Conservation (phyloP, 2,329 filamentous ascomycete species). For the Pezicula carpinea region DNA sequence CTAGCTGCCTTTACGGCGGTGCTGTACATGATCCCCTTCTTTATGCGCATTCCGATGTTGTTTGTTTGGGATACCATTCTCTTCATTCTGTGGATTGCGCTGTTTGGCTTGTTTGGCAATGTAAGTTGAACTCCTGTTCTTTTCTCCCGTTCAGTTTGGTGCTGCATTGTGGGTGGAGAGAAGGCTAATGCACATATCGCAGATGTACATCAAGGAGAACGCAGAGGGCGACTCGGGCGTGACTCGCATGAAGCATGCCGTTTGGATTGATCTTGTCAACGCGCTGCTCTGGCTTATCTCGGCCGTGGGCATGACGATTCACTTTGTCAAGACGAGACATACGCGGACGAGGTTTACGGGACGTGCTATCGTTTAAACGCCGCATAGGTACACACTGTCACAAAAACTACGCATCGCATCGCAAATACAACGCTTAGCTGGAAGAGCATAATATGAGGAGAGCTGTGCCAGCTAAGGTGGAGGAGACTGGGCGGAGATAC, state of each 20-base stretch:
- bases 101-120: slow-evolving; percentile 80
- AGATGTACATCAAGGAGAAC: slow-evolving; percentile 69
- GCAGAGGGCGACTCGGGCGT: slow-evolving; percentile 59
- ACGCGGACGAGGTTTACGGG: slow-evolving; percentile 53
- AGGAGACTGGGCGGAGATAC: too few species aligned
- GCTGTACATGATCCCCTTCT: slow-evolving; percentile 60
- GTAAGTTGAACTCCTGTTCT: slow-evolving; percentile 29
- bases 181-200: slow-evolving; percentile 2
- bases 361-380: slow-evolving; percentile 45
- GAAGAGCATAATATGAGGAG: slow-evolving; percentile 1
- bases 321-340: slow-evolving; percentile 55
- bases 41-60: slow-evolving; percentile 47
- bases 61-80: slow-evolving; percentile 69
- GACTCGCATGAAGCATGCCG: slow-evolving; percentile 76
- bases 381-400: too few species aligned
- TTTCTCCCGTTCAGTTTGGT: not conserved
- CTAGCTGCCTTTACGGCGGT: slow-evolving; percentile 61
- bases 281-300: slow-evolving; percentile 72
- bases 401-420: not conserved
- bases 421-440: slow-evolving; percentile 1
- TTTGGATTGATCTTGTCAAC: slow-evolving; percentile 76
- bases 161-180: not conserved
- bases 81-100: slow-evolving; percentile 72
- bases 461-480: too few species aligned
- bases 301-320: slow-evolving; percentile 46